phyloP scores from a whole-genome alignment of 1,139 yeast species.

The Lodderomyces margitis region DNA sequence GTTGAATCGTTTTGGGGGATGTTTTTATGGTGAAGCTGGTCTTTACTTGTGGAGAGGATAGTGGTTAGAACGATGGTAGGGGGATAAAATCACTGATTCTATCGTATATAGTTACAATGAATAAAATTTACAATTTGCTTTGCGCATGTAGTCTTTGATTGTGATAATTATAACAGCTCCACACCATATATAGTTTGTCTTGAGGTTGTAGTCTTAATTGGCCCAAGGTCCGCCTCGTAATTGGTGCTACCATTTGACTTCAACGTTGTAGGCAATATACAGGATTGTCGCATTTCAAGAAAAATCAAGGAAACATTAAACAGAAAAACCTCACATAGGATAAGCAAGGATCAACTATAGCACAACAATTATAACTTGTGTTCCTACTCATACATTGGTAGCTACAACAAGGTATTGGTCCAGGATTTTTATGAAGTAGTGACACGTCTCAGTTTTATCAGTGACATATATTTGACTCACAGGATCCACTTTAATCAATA shows the following conservation, averaged over 20 bases:
- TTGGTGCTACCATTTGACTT: not conserved
- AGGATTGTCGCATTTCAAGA: not conserved
- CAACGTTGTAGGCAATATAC: not conserved
- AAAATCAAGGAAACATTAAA: constrained; percentile 1
- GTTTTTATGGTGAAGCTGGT: constrained; percentile 8
- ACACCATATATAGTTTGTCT: constrained; percentile 21
- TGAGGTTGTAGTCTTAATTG: too few relatives aligned
- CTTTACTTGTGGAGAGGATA: not conserved
- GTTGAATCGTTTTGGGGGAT: constrained; percentile 12
- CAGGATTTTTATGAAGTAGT: not conserved
- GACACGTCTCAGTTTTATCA: not conserved
- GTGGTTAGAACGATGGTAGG: too few relatives aligned
- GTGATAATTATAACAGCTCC: constrained; percentile 21
- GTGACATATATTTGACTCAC: too few relatives aligned
- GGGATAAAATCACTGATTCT: too few relatives aligned
- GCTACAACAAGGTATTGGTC: not conserved
- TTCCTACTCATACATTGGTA: not conserved
- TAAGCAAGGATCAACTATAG: not conserved
- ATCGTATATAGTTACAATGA: not conserved
- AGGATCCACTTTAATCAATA: too few relatives aligned
- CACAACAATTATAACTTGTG: not conserved
- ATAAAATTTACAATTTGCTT: not conserved
- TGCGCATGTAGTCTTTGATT: not conserved
- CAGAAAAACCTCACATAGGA: not conserved
- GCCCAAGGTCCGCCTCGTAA: not conserved